Base-by-base conservation (phyloP, 345 rosid genomes). In the Syzygium oleosum region DNA sequence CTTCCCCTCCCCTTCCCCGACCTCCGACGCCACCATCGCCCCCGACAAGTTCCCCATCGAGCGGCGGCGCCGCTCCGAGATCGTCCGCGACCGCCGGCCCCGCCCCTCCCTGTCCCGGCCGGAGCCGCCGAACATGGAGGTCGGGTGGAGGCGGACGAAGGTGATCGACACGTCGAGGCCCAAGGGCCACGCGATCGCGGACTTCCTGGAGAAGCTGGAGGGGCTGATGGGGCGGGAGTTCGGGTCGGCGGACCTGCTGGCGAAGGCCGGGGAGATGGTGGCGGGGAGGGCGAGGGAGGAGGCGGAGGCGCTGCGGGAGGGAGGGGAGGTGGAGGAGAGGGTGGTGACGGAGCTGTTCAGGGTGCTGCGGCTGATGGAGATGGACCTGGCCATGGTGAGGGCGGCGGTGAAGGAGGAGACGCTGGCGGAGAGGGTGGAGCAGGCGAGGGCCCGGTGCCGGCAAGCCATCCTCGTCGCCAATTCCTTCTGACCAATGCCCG, bases 321-420 rank as follows among this genome's bases (percentile, higher is more conserved):
- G 94, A 85, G 98, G 97, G 5, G 91, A 95, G 88, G 98, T 95
- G 87, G 98, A 96, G 84, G 98, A 94, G 25, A 93, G 96, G 89
- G 91, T 96, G 97, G 97, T 96, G 85, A 96, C 97, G 12, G 98
- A 96, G 90, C 88, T 97, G 89, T 94, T 89, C n/a, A 95, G 99
- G 88, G 99, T 97, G 54, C 90, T 97, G 94, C 95, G 90, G 92
- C 84, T 96, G 94, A 94, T 96, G 99, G 98, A 97, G 95, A 97
- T 97, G 99, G 99, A 97, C 88, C 91, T 97, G 88, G 98, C 96
- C 17, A 95, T 97, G 99, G 98, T 96, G 4, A 96, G 94, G 91
- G 98, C 97, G 86, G 94, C 99, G 6, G 95, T 96, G 5, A 96
- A 96, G 65, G 94, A 94, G 84, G 97, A 95, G 61, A 97, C 99